phyloP scores from a whole-genome alignment of 164 flowering plant genomes.

The Malania oleifera region DNA sequence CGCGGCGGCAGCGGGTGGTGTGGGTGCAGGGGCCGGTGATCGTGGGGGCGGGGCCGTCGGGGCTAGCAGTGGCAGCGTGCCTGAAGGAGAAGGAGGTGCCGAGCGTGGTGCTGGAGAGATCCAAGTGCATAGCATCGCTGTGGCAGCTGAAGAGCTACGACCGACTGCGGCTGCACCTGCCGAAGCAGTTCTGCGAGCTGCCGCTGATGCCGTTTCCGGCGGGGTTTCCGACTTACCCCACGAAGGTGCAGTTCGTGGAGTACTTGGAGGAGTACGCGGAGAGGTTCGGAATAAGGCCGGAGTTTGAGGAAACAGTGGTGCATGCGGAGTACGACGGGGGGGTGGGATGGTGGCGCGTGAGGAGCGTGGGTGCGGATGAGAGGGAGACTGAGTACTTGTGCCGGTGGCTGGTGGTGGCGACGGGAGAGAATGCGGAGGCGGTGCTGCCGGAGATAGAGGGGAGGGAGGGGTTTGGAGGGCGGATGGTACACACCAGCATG shows the following conservation, averaged over 20 bases:
- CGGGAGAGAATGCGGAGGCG: constrained; percentile 4
- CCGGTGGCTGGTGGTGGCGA: constrained; percentile 7
- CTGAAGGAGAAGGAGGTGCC: constrained; percentile 41
- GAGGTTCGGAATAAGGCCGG: constrained; percentile 38
- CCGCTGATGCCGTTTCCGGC: constrained; percentile 55
- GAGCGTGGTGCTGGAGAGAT: constrained; percentile 48
- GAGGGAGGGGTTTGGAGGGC: neutral
- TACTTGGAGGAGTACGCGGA: constrained; percentile 43
- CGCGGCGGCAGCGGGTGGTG: constrained; percentile 25
- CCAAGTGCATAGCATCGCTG: constrained; percentile 60
- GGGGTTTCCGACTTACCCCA: constrained; percentile 55
- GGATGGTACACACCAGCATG: neutral
- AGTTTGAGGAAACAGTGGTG: constrained; percentile 38
- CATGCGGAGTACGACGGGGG: constrained; percentile 36
- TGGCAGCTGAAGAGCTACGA: constrained; percentile 72
- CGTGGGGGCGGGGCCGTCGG: constrained; percentile 79
- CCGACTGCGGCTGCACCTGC: constrained; percentile 61
- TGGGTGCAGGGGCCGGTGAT: constrained; percentile 51
- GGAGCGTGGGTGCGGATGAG: constrained; percentile 12
- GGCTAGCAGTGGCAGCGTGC: constrained; percentile 63
- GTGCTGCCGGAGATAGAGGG: constrained; percentile 1
- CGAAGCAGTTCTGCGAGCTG: constrained; percentile 70
- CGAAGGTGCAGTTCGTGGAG: constrained; percentile 43
- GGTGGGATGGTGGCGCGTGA: constrained; percentile 49
- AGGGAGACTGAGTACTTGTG: neutral